phyloP scores from a whole-genome alignment of 208 protist genomes.

The Wallacemonas sp. region DNA sequence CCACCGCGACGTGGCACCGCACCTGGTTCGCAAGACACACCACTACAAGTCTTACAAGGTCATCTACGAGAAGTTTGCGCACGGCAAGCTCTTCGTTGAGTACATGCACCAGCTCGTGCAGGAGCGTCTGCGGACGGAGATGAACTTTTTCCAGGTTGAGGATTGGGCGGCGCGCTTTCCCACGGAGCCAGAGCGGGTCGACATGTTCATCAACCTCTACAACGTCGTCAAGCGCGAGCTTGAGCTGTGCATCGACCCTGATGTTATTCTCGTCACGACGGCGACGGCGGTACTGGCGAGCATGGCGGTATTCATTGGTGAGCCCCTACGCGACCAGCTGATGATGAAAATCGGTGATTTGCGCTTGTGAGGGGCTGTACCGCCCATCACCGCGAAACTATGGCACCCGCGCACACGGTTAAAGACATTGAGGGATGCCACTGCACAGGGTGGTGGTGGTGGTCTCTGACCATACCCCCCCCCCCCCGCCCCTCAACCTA shows the following conservation, averaged over 20 bases:
- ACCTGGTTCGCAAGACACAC: conserved; percentile 49
- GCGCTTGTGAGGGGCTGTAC: conserved; percentile 29
- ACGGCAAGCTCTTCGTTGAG: conserved; percentile 62
- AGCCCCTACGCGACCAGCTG: conserved; percentile 69
- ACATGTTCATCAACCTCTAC: conserved; percentile 70
- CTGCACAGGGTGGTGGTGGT: too few species aligned
- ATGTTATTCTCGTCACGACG: conserved; percentile 69
- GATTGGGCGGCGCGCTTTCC: conserved; percentile 47
- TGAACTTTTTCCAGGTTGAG: conserved; percentile 56
- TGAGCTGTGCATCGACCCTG: conserved; percentile 56
- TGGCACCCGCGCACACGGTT: background rate
- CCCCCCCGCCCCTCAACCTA: too few species aligned
- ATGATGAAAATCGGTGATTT: conserved; percentile 70
- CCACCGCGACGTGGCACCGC: conserved; percentile 57
- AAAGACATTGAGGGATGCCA: background rate
- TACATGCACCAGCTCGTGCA: conserved; percentile 60
- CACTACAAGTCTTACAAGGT: conserved; percentile 72
- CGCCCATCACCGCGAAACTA: background rate
- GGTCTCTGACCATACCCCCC: too few species aligned
- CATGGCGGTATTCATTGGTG: conserved; percentile 56
- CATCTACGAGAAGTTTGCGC: conserved; percentile 78
- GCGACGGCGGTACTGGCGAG: conserved; percentile 67
- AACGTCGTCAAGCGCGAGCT: conserved; percentile 60
- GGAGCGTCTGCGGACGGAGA: conserved; percentile 37
- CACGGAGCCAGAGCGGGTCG: conserved; percentile 56